A percentile compares a stretch with the other conserved stretches of the same genome.
These are phyloP conservation scores for Moricandia arvensis DNA, from an alignment of 345 rosid genomes.

Conservation along the genomic window DNA sequence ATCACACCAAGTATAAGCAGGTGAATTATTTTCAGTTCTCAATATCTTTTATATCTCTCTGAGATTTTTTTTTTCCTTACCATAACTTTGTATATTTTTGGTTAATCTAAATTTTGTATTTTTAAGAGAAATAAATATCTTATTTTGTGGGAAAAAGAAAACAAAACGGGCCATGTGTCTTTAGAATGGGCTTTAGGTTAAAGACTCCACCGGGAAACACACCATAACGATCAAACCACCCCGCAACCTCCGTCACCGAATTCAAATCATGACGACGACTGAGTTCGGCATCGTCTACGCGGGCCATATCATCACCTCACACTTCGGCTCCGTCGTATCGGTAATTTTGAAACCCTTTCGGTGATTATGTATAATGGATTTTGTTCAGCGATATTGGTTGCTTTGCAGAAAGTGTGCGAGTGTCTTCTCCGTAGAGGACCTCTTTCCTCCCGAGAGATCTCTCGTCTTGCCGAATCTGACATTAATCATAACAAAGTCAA, in stretches of 20 bases:
- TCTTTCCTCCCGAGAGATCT: constrained; percentile 46
- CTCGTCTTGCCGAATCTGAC: constrained; percentile 43
- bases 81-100: no score
- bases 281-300: constrained; percentile 67
- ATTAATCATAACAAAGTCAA: constrained; percentile 51
- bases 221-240: background rate
- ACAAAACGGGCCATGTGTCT: background rate
- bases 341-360: constrained; percentile 38
- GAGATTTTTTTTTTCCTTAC: no score
- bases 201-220: background rate
- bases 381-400: no score
- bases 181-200: background rate
- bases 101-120: no score
- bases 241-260: background rate
- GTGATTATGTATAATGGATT: no score
- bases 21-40: no score
- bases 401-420: constrained; percentile 73
- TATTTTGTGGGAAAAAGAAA: no score
- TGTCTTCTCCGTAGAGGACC: constrained; percentile 75
- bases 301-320: constrained; percentile 62
- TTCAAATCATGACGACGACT: constrained; percentile 33
- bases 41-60: no score
- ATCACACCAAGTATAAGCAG: no score
- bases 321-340: constrained; percentile 80
- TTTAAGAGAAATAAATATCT: no score